These are phyloP conservation scores for Russula sp. DNA, from an alignment of 768 basidiomycete genomes.

Conservation along the genomic window DNA sequence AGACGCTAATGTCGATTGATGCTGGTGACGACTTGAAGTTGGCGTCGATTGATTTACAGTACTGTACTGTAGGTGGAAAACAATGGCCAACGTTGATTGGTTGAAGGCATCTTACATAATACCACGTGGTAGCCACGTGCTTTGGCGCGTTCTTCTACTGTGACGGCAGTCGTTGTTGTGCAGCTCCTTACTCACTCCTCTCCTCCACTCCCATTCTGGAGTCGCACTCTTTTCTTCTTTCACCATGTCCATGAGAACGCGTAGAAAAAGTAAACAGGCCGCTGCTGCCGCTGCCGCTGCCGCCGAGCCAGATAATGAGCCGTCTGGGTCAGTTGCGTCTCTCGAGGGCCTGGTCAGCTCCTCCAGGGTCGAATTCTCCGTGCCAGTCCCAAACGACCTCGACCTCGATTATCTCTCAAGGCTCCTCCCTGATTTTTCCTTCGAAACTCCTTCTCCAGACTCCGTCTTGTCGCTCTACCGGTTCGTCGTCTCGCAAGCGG, in stretches of 20 bases:
- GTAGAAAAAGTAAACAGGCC: slow-evolving; percentile 58
- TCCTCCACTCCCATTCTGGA: neutral
- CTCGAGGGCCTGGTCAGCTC: slow-evolving; percentile 37
- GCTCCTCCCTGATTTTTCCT: slow-evolving; percentile 58
- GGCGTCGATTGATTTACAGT: no score
- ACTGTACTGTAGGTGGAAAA: no score
- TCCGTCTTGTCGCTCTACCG: slow-evolving; percentile 62
- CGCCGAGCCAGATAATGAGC: slow-evolving; percentile 28
- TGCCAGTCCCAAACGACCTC: slow-evolving; percentile 64
- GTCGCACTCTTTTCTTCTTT: slow-evolving; percentile 10
- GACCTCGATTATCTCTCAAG: slow-evolving; percentile 57
- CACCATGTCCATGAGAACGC: slow-evolving; percentile 52
- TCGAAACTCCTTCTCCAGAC: slow-evolving; percentile 57
- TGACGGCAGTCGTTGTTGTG: neutral
- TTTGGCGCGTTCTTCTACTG: neutral
- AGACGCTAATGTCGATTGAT: no score
- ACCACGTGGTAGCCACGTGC: neutral
- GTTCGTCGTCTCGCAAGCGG: slow-evolving; percentile 53
- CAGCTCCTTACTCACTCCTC: neutral
- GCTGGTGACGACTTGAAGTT: no score
- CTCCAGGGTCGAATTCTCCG: slow-evolving; percentile 39
- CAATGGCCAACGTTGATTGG: no score
- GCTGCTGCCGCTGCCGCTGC: slow-evolving; percentile 38
- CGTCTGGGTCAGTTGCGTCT: slow-evolving; percentile 37
- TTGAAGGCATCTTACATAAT: neutral